These are phyloP conservation scores for Datisca glomerata DNA, from an alignment of 306 rosid genomes.

Conservation along the genomic window DNA sequence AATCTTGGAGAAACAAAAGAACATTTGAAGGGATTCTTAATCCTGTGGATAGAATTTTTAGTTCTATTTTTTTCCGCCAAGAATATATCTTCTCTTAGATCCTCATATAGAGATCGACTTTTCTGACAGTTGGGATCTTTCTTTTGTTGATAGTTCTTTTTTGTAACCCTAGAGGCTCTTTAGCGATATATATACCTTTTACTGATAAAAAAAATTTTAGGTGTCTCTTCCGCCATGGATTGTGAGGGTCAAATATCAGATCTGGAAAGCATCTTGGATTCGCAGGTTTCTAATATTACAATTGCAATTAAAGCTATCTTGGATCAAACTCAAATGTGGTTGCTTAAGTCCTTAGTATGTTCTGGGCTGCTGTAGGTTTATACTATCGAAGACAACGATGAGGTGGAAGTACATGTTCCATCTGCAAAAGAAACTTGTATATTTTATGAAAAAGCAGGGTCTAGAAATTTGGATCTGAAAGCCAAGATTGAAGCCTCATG, in stretches of 20 bases:
- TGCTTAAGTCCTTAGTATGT: constrained; percentile 1
- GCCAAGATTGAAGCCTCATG: constrained; percentile 57
- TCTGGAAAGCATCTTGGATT: constrained; percentile 69
- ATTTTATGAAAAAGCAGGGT: constrained; percentile 43
- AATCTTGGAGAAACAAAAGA: too few relatives aligned
- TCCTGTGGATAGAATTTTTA: too few relatives aligned
- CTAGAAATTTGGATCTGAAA: constrained; percentile 39
- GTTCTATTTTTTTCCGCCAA: too few relatives aligned
- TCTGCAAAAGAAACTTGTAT: constrained; percentile 49
- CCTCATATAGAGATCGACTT: too few relatives aligned
- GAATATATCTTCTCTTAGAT: too few relatives aligned
- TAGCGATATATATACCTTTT: too few relatives aligned
- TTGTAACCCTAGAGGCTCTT: too few relatives aligned
- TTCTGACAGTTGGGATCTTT: too few relatives aligned
- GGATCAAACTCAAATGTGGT: constrained; percentile 5
- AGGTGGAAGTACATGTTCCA: constrained; percentile 43
- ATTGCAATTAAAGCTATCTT: constrained; percentile 5
- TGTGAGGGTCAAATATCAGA: constrained; percentile 68
- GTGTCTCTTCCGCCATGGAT: constrained; percentile 52
- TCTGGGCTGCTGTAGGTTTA: constrained; percentile 38
- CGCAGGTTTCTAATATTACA: constrained; percentile 33
- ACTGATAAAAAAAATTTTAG: too few relatives aligned
- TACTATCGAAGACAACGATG: constrained; percentile 52
- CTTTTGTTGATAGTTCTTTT: too few relatives aligned
- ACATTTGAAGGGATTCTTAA: too few relatives aligned